Evolutionary conservation across 768 basidiomycete species (phyloP).

Genomic region (Pulveroboletus frians): DNA sequence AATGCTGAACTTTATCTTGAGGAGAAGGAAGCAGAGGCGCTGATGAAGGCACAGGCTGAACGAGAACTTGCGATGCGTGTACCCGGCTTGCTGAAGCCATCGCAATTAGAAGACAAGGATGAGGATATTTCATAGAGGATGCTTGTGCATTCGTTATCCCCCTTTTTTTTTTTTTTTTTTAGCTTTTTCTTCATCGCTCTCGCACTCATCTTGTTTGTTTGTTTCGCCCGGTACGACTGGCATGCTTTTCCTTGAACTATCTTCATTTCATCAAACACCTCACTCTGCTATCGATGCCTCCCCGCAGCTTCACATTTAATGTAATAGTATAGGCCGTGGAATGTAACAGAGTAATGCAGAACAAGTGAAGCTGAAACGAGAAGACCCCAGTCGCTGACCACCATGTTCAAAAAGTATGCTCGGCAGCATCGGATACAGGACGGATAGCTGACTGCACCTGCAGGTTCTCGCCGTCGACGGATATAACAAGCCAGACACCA

Average conservation of each 20-base stretch:
- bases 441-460: constrained; percentile 6
- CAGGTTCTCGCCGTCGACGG: constrained; percentile 69
- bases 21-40: constrained; percentile 86
- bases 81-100: constrained; percentile 97
- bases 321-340: constrained; percentile 34
- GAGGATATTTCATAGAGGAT: constrained; percentile 54
- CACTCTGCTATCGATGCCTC: constrained; percentile 30
- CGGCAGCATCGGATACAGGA: background rate
- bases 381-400: constrained; percentile 17
- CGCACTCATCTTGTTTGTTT: constrained; percentile 21
- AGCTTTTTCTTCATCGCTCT: constrained; percentile 14
- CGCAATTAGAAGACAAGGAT: constrained; percentile 90
- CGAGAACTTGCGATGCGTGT: constrained; percentile 87
- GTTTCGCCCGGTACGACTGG: constrained; percentile 29
- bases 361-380: constrained; percentile 12
- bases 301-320: constrained; percentile 33
- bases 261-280: constrained; percentile 22
- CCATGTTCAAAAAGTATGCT: constrained; percentile 74
- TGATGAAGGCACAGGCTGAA: constrained; percentile 75
- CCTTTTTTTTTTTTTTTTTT: constrained; percentile 7
- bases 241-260: constrained; percentile 27
- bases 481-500: constrained; percentile 85
- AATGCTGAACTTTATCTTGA: constrained; percentile 90
- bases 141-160: constrained; percentile 23
- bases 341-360: constrained; percentile 27